phyloP scores from a whole-genome alignment of 148 eudicot species.

The Chenopodium berlandieri region DNA sequence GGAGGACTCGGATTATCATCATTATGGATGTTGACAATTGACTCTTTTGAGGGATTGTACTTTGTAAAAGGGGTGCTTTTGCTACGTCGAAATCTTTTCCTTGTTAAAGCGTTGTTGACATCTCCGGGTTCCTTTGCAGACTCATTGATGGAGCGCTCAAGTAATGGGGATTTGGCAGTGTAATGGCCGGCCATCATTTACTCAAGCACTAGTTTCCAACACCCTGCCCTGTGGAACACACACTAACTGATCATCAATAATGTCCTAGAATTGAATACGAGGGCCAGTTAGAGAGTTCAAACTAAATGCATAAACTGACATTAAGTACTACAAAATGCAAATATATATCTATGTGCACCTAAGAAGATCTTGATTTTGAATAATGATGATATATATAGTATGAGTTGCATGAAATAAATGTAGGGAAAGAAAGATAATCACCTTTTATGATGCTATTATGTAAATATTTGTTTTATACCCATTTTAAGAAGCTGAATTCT shows the following conservation, averaged over 20 bases:
- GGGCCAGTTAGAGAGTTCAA: slow-evolving; percentile 29
- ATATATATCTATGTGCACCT: no score
- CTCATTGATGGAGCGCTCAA: slow-evolving; percentile 26
- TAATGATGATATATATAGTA: no score
- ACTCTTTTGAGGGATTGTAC: background rate
- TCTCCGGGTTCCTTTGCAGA: slow-evolving; percentile 23
- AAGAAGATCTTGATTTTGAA: no score
- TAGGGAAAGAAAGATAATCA: no score
- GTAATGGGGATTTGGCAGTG: slow-evolving; percentile 44
- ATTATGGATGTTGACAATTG: background rate
- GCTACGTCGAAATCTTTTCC: slow-evolving; percentile 29
- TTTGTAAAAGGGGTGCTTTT: slow-evolving; percentile 20
- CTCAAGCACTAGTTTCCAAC: background rate
- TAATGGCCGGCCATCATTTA: slow-evolving; percentile 26
- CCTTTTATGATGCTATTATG: no score
- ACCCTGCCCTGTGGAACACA: background rate
- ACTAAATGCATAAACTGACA: background rate
- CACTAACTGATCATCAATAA: background rate
- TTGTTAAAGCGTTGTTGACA: slow-evolving; percentile 25
- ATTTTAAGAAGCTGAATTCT: no score
- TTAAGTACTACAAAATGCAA: no score
- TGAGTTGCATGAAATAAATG: no score
- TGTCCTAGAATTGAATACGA: background rate
- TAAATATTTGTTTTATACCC: no score
- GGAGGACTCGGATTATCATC: slow-evolving; percentile 13